A percentile compares a stretch with the other conserved stretches of the same genome.
Evolutionary conservation across 2,329 filamentous ascomycete species (phyloP).

Genomic region (Fusarium piperis): DNA sequence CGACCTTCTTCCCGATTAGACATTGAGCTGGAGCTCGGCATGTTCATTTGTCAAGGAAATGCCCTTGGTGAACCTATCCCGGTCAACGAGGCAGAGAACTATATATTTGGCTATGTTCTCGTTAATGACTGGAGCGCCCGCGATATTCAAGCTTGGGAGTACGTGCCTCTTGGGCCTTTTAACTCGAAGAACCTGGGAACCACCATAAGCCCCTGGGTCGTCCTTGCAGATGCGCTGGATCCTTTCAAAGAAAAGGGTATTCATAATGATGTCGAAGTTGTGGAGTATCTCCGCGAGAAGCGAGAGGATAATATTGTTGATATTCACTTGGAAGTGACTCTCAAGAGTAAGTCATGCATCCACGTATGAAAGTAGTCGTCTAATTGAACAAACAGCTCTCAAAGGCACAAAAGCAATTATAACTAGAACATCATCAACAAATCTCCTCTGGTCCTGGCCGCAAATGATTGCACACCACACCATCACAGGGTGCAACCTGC

Average conservation of each 20-base stretch:
- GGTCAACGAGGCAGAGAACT: not conserved
- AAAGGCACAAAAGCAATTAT: not conserved
- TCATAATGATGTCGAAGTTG: not conserved
- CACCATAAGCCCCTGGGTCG: not conserved
- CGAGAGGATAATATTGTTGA: not conserved
- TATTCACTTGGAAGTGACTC: not conserved
- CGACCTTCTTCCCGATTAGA: not conserved
- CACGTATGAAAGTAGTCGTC: rapidly evolving
- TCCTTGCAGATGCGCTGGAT: not conserved
- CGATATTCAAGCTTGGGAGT: not conserved
- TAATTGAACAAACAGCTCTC: not conserved
- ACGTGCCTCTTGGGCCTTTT: not conserved
- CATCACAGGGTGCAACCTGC: not conserved
- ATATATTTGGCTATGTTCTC: not conserved
- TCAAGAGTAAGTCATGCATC: not conserved
- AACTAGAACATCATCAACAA: not conserved
- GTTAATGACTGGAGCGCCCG: not conserved
- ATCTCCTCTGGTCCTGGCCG: not conserved
- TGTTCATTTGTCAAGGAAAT: not conserved
- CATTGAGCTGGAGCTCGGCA: not conserved
- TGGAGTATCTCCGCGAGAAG: not conserved
- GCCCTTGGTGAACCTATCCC: not conserved
- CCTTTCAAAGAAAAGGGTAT: not conserved
- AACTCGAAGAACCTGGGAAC: not conserved
- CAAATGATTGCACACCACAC: not conserved